Evolutionary conservation across 768 basidiomycete species (phyloP).

Genomic region (Paxillus rubicundulus): DNA sequence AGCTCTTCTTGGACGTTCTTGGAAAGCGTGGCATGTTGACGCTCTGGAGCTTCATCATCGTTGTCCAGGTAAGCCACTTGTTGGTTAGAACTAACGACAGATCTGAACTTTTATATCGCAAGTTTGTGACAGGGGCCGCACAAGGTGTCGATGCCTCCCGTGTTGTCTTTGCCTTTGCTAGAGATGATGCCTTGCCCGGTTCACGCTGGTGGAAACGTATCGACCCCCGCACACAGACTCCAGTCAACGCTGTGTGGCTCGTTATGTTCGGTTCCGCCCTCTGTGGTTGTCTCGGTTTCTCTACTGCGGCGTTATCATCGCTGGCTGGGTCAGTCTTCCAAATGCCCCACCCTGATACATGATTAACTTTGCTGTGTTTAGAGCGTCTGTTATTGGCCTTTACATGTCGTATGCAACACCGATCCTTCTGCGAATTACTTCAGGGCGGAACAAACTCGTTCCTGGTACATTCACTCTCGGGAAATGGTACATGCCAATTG

Average conservation of each 20-base stretch:
- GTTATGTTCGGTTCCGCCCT: conserved; percentile 56
- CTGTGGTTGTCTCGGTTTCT: conserved; percentile 67
- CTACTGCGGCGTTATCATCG: conserved; percentile 57
- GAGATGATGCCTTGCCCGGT: conserved; percentile 72
- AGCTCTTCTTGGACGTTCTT: conserved; percentile 61
- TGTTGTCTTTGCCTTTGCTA: conserved; percentile 71
- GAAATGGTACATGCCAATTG: conserved; percentile 57
- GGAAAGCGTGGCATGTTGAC: conserved; percentile 71
- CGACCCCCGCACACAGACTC: conserved; percentile 58
- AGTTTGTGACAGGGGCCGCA: conserved; percentile 74
- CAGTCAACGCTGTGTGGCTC: conserved; percentile 75
- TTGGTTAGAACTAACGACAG: too few species aligned
- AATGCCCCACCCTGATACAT: background rate
- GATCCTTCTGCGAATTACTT: conserved; percentile 70
- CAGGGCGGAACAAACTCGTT: conserved; percentile 53
- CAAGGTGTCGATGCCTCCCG: conserved; percentile 75
- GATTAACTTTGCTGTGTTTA: conserved; percentile 23
- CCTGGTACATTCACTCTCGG: conserved; percentile 65
- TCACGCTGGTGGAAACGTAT: conserved; percentile 69
- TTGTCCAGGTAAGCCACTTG: conserved; percentile 46
- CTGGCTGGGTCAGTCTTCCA: conserved; percentile 55
- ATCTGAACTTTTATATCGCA: background rate
- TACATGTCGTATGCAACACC: conserved; percentile 65
- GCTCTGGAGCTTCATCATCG: conserved; percentile 69
- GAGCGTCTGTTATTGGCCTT: conserved; percentile 68